A percentile compares a stretch with the other conserved stretches of the same genome.
Evolutionary conservation across 164 flowering plant species (phyloP).

Genomic region (Umbilicus rupestris): DNA sequence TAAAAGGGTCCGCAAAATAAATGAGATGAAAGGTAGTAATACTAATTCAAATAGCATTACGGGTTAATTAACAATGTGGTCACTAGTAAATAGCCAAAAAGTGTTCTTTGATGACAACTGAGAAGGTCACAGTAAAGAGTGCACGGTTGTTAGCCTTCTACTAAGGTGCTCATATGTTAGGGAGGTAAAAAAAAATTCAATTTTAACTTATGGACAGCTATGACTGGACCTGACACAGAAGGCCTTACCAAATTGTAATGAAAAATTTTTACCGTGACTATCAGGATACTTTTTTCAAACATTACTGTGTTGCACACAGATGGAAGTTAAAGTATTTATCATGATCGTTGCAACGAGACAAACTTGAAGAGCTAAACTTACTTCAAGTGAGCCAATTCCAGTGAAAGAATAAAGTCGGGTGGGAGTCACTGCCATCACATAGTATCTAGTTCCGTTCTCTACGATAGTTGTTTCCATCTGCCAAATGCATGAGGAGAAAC

Average conservation of each 20-base stretch:
- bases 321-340: background rate
- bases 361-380: constrained; percentile 26
- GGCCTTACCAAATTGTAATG: background rate
- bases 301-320: background rate
- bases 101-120: background rate
- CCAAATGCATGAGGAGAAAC: constrained; percentile 6
- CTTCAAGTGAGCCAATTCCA: constrained; percentile 83
- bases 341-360: background rate
- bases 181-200: background rate
- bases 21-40: background rate
- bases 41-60: background rate
- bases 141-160: background rate
- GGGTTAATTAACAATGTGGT: background rate
- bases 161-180: too few species aligned
- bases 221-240: background rate
- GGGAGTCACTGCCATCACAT: constrained; percentile 97
- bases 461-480: constrained; percentile 89
- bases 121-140: background rate
- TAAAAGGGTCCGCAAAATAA: background rate
- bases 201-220: background rate
- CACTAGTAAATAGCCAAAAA: background rate
- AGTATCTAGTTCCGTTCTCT: constrained; percentile 62
- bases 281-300: background rate
- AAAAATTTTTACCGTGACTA: background rate
- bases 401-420: constrained; percentile 87